Base-by-base conservation (phyloP, 805 yeast genomes). In the Candida rishiriensis region DNA sequence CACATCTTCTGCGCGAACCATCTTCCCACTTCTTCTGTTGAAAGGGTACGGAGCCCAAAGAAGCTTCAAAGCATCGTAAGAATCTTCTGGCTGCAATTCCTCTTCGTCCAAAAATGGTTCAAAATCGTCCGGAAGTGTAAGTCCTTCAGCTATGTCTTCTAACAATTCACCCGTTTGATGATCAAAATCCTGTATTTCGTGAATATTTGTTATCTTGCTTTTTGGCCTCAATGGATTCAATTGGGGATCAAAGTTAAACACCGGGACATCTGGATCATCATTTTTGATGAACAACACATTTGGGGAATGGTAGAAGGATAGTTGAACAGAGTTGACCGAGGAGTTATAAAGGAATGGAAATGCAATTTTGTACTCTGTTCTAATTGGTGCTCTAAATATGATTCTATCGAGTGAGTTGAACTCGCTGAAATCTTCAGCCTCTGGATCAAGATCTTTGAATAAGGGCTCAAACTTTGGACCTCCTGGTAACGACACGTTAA, bases 401-500 rank as follows among this genome's bases (percentile, higher is more conserved):
- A 89, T 80, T 59, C 96, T 70, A 57, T 90, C 97, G 34, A 91
- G 75, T 9, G 96, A 78, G 56, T 90, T 90, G 66, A 93, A 90
- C 61, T 91, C 98, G 43, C 86, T 88, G 63, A 76, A 85, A 59
- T 90, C 97, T 47, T 85, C 91, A 26, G 63, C 61, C 38, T 80
- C 85, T 26, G 74, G 73, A 52, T 81, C 81, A 33, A 71, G 68
- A 41, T 83, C 86, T 48, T 82, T 80, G 65, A 73, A 79, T 13
- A 90, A 65, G 0, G 96, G 96, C 65, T 90, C 98, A 64, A 89
- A 93, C 59, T 85, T 87, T 11, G 99, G 98, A 0, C 99, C 99
- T 11, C 96, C 96, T 0, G 97, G 97, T 30, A 93, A 71, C 1
- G 95, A 84, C 37, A 83, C 74, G 56, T 90, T 88, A 40, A 93